These are phyloP conservation scores for Dissoconium aciculare DNA, from an alignment of 2,329 filamentous ascomycete species.

Conservation along the genomic window DNA sequence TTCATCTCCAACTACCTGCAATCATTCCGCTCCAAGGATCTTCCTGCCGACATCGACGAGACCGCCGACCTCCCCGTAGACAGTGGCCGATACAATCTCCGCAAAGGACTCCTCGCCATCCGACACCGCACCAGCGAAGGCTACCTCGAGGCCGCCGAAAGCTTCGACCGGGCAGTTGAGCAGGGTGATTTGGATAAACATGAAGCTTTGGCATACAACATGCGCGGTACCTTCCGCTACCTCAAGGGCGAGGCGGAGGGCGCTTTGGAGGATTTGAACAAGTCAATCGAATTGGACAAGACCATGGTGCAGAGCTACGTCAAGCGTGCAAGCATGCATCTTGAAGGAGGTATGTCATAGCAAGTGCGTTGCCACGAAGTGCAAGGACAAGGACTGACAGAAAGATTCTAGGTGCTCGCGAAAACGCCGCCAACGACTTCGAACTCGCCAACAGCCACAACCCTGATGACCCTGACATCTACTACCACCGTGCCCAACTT, in stretches of 20 bases:
- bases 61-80: slow-evolving; percentile 60
- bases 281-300: slow-evolving; percentile 81
- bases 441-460: slow-evolving; percentile 73
- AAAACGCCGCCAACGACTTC: slow-evolving; percentile 79
- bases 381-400: slow-evolving; percentile 20
- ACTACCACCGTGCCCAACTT: slow-evolving; percentile 95
- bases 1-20: slow-evolving; percentile 98
- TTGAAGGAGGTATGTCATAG: slow-evolving; percentile 45
- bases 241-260: slow-evolving; percentile 74
- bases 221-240: slow-evolving; percentile 91
- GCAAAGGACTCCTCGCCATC: slow-evolving; percentile 67
- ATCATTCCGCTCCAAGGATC: slow-evolving; percentile 76
- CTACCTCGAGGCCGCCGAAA: slow-evolving; percentile 72
- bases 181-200: slow-evolving; percentile 63
- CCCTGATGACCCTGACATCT: slow-evolving; percentile 84
- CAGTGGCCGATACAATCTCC: slow-evolving; percentile 71
- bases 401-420: slow-evolving; percentile 50
- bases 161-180: slow-evolving; percentile 80
- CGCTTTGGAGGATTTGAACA: slow-evolving; percentile 73
- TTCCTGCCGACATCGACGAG: slow-evolving; percentile 71
- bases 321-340: slow-evolving; percentile 94
- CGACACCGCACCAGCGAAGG: slow-evolving; percentile 77
- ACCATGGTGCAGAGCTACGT: slow-evolving; percentile 91
- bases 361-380: slow-evolving; percentile 41
- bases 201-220: slow-evolving; percentile 87